These are phyloP conservation scores for Clarireedia sp. DNA, from an alignment of 2,329 filamentous ascomycete species.

Conservation along the genomic window DNA sequence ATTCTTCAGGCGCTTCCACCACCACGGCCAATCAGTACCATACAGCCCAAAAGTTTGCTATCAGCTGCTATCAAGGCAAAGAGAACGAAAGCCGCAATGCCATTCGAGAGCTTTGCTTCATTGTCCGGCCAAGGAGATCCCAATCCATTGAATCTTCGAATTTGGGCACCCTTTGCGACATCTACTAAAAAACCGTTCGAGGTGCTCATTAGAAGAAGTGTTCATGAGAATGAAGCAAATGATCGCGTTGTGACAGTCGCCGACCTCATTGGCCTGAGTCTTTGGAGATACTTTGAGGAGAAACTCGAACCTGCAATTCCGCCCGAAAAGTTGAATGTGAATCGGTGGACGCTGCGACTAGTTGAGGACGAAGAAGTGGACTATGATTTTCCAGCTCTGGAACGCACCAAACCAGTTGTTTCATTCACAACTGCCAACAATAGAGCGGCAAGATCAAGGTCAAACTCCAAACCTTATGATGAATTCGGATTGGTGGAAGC, in stretches of 20 bases:
- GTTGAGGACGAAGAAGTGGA: conserved; percentile 80
- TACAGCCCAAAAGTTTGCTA: conserved; percentile 62
- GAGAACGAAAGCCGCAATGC: conserved; percentile 59
- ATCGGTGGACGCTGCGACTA: conserved; percentile 77
- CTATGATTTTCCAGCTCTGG: conserved; percentile 74
- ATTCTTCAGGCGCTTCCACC: conserved; percentile 61
- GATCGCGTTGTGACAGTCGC: conserved; percentile 62
- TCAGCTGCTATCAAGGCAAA: conserved; percentile 67
- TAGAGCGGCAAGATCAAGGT: conserved; percentile 48
- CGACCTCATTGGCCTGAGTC: conserved; percentile 71
- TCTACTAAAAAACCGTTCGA: conserved; percentile 59
- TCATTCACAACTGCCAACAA: conserved; percentile 80
- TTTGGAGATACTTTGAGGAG: conserved; percentile 73
- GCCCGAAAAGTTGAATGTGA: conserved; percentile 63
- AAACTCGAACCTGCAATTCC: conserved; percentile 61
- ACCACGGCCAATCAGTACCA: conserved; percentile 58
- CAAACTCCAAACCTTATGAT: conserved; percentile 70
- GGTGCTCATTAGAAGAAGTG: conserved; percentile 60
- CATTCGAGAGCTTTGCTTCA: conserved; percentile 69
- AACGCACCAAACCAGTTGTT: conserved; percentile 64
- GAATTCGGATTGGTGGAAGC: conserved; percentile 76
- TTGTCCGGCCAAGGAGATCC: conserved; percentile 72
- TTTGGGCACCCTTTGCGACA: conserved; percentile 66
- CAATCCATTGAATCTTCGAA: conserved; percentile 66
- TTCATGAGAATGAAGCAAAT: conserved; percentile 57